Conservation (phyloP, 1,139 yeast genomes). For the Lodderomyces metapsilosis region DNA sequence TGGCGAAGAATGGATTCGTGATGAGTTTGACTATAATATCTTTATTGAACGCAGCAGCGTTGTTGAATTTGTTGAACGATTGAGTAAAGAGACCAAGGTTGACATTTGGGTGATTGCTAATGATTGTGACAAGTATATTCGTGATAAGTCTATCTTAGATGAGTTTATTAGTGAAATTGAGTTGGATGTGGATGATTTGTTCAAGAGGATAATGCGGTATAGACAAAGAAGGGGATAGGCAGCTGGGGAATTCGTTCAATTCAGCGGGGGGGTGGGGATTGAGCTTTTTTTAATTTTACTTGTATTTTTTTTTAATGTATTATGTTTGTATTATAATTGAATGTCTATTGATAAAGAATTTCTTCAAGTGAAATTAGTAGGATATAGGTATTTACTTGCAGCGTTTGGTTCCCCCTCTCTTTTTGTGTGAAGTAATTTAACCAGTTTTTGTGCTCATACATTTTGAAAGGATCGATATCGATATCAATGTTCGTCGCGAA, state of each 20-base stretch:
- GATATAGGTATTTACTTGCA: background rate
- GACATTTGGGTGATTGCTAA: conserved; percentile 16
- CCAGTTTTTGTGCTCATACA: too few relatives aligned
- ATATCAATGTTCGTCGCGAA: too few relatives aligned
- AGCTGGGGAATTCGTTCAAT: background rate
- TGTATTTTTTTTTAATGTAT: background rate
- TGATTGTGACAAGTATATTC: conserved; percentile 17
- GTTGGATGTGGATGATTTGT: conserved; percentile 15
- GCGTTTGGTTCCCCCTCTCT: too few relatives aligned
- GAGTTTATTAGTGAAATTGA: conserved; percentile 19
- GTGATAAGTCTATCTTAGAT: conserved; percentile 16
- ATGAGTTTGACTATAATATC: conserved; percentile 17
- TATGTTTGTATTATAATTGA: background rate
- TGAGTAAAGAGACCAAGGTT: conserved; percentile 14
- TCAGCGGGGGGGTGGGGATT: background rate
- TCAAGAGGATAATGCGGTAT: conserved; percentile 14
- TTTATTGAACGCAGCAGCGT: conserved; percentile 15
- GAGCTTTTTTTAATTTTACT: background rate
- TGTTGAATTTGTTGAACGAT: conserved; percentile 15
- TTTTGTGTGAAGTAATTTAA: too few relatives aligned
- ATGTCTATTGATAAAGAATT: background rate
- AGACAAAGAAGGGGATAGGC: conserved; percentile 11
- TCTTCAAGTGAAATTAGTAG: background rate
- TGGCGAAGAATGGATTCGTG: conserved; percentile 17
- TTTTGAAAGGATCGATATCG: too few relatives aligned